Percentiles rank a stretch among this genome's conserved stretches.
Conservation (phyloP, 257 asterid genomes). For the Primulina huaijiensis region DNA sequence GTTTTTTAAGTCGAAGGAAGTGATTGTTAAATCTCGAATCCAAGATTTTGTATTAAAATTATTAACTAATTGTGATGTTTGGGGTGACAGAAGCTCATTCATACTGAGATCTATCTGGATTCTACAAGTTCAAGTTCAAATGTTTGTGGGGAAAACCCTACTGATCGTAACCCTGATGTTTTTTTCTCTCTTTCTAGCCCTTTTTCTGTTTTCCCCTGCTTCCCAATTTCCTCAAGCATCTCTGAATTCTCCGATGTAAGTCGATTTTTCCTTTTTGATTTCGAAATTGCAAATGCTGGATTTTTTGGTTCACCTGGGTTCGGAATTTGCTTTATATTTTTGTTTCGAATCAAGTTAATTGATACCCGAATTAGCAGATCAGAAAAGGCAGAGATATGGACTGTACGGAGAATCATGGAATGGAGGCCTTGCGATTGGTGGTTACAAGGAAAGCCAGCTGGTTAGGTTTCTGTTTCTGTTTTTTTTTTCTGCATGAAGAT, state of each 20-base stretch:
- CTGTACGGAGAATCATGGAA: constrained; percentile 59
- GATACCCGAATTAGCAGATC: constrained; percentile 35
- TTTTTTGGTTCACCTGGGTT: neutral
- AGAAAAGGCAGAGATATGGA: constrained; percentile 74
- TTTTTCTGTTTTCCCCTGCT: constrained; percentile 51
- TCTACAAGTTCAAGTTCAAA: too few species aligned
- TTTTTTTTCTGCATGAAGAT: constrained; percentile 14
- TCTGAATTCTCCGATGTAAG: constrained; percentile 47
- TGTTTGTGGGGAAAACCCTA: constrained; percentile 62
- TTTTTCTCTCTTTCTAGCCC: constrained; percentile 43
- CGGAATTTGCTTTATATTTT: neutral
- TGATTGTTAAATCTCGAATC: too few species aligned
- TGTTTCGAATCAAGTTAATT: neutral
- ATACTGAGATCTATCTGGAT: too few species aligned
- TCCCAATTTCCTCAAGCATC: constrained; percentile 37
- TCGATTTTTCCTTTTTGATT: constrained; percentile 1
- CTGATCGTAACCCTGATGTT: constrained; percentile 33
- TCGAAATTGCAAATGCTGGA: neutral
- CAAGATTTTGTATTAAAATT: too few species aligned
- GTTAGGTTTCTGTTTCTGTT: constrained; percentile 37
- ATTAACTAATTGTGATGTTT: too few species aligned
- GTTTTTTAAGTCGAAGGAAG: too few species aligned
- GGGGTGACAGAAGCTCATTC: too few species aligned
- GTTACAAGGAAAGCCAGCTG: constrained; percentile 55
- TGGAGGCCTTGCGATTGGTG: constrained; percentile 99